Conservation (phyloP, 495 filamentous ascomycete genomes). For the Lindgomyces ingoldianus region DNA sequence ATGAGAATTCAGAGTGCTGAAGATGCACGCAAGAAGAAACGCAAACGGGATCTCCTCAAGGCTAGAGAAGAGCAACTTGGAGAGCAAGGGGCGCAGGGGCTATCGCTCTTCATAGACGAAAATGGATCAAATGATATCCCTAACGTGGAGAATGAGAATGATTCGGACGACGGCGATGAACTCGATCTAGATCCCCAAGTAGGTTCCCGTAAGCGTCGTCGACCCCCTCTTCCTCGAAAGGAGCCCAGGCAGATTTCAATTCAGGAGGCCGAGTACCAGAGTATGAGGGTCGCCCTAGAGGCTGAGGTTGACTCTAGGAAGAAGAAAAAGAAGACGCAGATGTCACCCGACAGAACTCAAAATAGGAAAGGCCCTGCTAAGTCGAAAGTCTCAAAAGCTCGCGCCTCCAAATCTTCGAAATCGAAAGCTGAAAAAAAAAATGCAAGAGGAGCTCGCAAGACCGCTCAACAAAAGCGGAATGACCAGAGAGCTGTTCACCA, state of each 20-base stretch:
- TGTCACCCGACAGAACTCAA: neutral
- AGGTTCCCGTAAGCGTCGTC: conserved; percentile 2
- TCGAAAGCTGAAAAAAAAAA: neutral
- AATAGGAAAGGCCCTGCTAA: neutral
- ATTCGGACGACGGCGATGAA: conserved; percentile 1
- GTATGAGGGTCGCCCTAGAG: conserved; percentile 27
- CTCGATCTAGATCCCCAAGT: neutral
- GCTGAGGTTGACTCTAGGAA: conserved; percentile 7
- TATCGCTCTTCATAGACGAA: too few relatives aligned
- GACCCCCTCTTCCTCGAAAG: conserved; percentile 22
- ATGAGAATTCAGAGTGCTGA: conserved; percentile 24
- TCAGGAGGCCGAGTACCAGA: conserved; percentile 15
- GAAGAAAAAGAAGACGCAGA: conserved; percentile 20
- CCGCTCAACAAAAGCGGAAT: conserved; percentile 4
- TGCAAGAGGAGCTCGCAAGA: conserved; percentile 3
- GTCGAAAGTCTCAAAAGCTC: conserved; percentile 13
- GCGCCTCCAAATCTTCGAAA: conserved; percentile 2
- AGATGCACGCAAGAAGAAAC: conserved; percentile 24
- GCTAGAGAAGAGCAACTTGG: neutral
- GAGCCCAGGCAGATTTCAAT: conserved; percentile 3
- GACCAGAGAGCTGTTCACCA: neutral
- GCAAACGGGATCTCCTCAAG: conserved; percentile 12
- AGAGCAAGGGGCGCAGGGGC: neutral
- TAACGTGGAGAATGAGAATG: neutral
- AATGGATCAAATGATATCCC: neutral